Evolutionary conservation across 2,329 filamentous ascomycete species (phyloP).

Genomic region (Lecanicillium sp.): DNA sequence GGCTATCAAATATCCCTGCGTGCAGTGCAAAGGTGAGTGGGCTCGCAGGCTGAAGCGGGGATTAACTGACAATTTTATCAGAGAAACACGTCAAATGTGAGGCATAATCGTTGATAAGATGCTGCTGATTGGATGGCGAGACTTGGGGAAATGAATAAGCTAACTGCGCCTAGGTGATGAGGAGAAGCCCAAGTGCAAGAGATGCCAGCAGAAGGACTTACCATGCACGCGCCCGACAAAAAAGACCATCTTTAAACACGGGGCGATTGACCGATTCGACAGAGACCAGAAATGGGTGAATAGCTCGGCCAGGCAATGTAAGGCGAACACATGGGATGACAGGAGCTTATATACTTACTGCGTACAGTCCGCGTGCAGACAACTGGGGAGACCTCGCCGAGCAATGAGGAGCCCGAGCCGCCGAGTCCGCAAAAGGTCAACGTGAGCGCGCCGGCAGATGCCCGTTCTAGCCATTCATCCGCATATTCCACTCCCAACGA

Average conservation of each 20-base stretch:
- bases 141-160: not conserved
- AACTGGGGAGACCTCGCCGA: constrained; percentile 5
- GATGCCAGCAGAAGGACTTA: constrained; percentile 28
- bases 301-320: constrained; percentile 30
- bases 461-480: constrained; percentile 3
- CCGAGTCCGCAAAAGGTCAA: not conserved
- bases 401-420: not conserved
- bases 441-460: not conserved
- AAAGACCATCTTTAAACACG: constrained; percentile 32
- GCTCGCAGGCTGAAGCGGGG: not conserved
- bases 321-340: constrained; percentile 16
- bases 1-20: constrained; percentile 19
- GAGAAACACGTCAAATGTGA: constrained; percentile 23
- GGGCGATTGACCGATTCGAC: constrained; percentile 27
- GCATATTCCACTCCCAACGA: not conserved
- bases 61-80: constrained; percentile 13
- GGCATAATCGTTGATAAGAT: not conserved
- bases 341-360: not conserved
- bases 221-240: constrained; percentile 29
- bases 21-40: constrained; percentile 21
- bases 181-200: constrained; percentile 29
- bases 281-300: constrained; percentile 33
- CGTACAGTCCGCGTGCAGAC: constrained; percentile 11
- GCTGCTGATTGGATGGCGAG: too few species aligned
- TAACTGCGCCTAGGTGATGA: constrained; percentile 34